Percentiles rank a stretch among this genome's conserved stretches.
phyloP scores from a whole-genome alignment of 1,284 basidiomycete genomes.

The Cutaneotrichosporon daszewskae region DNA sequence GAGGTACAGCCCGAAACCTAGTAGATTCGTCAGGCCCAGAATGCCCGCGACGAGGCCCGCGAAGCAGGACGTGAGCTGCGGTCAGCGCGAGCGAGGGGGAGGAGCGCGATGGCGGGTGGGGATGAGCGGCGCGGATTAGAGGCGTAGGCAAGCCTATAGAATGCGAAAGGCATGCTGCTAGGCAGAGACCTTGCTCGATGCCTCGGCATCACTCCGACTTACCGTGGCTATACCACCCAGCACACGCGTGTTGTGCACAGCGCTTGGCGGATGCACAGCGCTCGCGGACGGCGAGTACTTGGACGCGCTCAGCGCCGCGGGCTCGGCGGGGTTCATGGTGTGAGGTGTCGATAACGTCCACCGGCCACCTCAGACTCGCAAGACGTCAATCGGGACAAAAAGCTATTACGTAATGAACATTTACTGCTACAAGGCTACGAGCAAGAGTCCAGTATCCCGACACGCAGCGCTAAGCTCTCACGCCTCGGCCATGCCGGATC shows the following conservation, averaged over 20 bases:
- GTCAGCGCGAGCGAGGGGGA: background rate
- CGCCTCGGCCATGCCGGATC: no score
- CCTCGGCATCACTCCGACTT: conserved; percentile 12
- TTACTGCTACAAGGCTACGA: no score
- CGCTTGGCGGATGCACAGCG: conserved; percentile 61
- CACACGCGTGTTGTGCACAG: conserved; percentile 60
- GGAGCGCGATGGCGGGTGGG: background rate
- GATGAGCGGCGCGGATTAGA: background rate
- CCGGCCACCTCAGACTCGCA: no score
- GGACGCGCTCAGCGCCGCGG: conserved; percentile 21
- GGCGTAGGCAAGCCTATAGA: background rate
- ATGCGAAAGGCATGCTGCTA: background rate
- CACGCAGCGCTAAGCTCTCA: no score
- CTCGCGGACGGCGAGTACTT: conserved; percentile 35
- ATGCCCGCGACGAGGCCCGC: conserved; percentile 78
- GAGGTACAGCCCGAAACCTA: conserved; percentile 72
- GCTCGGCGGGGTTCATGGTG: conserved; percentile 28
- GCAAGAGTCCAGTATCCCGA: no score
- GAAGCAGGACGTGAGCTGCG: conserved; percentile 65
- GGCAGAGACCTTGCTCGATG: background rate
- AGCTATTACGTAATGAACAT: no score
- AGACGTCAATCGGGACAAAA: no score
- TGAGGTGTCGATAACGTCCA: no score
- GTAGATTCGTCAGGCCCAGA: conserved; percentile 73
- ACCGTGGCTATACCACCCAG: conserved; percentile 49